Evolutionary conservation across 2,329 filamentous ascomycete species (phyloP), one percentile per base, ranked within the genome.

Genomic region (Rhynchosporium secalis): DNA sequence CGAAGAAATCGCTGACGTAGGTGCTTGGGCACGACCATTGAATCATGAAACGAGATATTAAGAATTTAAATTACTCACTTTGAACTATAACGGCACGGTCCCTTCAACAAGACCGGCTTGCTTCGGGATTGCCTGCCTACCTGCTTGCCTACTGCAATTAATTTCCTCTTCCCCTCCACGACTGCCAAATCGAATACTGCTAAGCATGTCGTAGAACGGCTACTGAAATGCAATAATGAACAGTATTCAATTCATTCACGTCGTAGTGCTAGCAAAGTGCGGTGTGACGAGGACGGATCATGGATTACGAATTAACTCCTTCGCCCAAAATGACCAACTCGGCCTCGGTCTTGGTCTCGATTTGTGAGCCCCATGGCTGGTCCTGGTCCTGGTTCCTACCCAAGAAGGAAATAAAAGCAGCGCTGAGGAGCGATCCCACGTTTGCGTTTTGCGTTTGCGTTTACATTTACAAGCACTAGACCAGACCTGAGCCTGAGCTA

Each of bases 41-140:
- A 52, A 38, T 52, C 49, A 26, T 38, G 36, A 52, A 38, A 52
- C 49, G 49, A 52, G 49, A 52, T 52, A 9, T 52, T 52, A 9
- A 52, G 20, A 31, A 26, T 52, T 52, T 38, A 33, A 26, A 52
- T 52, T 52, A 52, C 49, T 52, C 49, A 40, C 33, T 51, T 31
- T 40, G 12, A 31, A 51, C 12, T 15, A n/a, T 20, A 20, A 20
- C 13, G 48, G 20, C 38, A 20, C 31, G 15, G 49, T n/a, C 26
- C 28, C 33, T n/a, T 15, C 28, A 10, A n/a, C 28, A 49, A 31
- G 28, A 13, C 48, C 15, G 29, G 12, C 29, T 20, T 20, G 20
- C 20, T 20, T 20, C 20, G 20, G 20, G 20, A 20, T 20, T 20
- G 20, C 20, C 20, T 20, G 20, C 20, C 20, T 20, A 20, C 20